These are phyloP conservation scores for Peribolospora baueri DNA, from an alignment of 768 basidiomycete species.

Conservation along the genomic window DNA sequence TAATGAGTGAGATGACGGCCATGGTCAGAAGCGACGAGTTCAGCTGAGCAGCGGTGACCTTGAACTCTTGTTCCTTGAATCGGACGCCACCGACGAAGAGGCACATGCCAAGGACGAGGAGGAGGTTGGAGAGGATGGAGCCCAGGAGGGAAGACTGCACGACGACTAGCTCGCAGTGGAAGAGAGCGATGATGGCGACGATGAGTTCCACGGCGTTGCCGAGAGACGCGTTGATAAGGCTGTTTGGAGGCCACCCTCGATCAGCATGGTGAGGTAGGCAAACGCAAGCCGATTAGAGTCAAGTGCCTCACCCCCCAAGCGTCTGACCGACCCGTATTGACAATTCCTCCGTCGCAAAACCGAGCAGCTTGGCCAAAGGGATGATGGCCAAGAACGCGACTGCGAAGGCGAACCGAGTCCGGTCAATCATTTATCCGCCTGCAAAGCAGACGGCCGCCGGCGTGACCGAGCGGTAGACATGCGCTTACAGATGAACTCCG, in stretches of 20 bases:
- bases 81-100: constrained; percentile 3
- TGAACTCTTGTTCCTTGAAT: constrained; percentile 14
- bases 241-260: constrained; percentile 3
- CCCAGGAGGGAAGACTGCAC: constrained; percentile 66
- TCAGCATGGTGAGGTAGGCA: neutral
- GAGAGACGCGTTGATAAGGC: neutral
- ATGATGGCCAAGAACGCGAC: constrained; percentile 61
- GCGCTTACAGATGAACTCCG: neutral
- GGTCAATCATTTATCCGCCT: too few species aligned
- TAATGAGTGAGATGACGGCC: constrained; percentile 5
- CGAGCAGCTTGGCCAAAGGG: constrained; percentile 57
- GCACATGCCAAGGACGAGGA: constrained; percentile 56
- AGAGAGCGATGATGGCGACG: constrained; percentile 41
- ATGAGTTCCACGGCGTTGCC: constrained; percentile 14
- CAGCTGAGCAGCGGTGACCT: constrained; percentile 11
- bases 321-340: constrained; percentile 43
- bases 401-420: constrained; percentile 15
- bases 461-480: neutral
- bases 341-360: constrained; percentile 65
- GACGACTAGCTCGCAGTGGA: constrained; percentile 54
- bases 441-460: neutral
- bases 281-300: constrained; percentile 21
- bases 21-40: constrained; percentile 14
- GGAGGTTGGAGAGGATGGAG: constrained; percentile 51
- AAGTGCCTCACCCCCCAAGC: neutral